Conservation (phyloP, 331 rosid genomes). For the Quercus lobata region DNA sequence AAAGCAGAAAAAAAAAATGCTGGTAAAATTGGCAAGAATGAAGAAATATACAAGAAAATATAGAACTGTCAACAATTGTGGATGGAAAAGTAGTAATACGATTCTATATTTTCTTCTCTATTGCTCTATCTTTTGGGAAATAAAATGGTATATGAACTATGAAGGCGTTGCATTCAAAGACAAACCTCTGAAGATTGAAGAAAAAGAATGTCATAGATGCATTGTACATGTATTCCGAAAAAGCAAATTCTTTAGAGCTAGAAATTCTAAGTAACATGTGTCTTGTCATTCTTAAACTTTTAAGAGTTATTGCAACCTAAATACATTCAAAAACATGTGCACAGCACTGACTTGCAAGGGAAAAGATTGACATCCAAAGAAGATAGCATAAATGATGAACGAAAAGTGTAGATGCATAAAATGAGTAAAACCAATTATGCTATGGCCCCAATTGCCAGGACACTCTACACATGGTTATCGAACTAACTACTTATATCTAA, state of each 20-base stretch:
- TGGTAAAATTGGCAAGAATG: slow-evolving; percentile 8
- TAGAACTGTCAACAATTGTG: neutral
- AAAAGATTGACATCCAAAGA: neutral
- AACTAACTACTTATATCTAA: neutral
- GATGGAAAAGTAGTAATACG: neutral
- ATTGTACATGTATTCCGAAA: neutral
- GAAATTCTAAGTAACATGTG: neutral
- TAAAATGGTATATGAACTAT: neutral
- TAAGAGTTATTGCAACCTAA: neutral
- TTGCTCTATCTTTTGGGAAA: neutral
- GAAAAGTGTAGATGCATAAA: neutral
- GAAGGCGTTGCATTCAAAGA: neutral
- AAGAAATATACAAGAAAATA: slow-evolving; percentile 3
- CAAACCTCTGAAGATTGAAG: neutral
- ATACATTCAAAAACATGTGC: neutral
- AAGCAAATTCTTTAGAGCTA: neutral
- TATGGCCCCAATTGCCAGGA: neutral
- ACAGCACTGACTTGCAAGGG: neutral
- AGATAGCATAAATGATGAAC: neutral
- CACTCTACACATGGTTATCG: neutral
- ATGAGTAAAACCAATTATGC: neutral
- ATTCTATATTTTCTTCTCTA: neutral
- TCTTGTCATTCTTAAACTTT: neutral
- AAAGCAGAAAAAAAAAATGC: neutral
- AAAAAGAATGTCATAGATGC: too few species aligned